A percentile compares a stretch with the other conserved stretches of the same genome.
Evolutionary conservation across 371 early-diverging fungal species (phyloP).

Genomic region (Circinella minor): DNA sequence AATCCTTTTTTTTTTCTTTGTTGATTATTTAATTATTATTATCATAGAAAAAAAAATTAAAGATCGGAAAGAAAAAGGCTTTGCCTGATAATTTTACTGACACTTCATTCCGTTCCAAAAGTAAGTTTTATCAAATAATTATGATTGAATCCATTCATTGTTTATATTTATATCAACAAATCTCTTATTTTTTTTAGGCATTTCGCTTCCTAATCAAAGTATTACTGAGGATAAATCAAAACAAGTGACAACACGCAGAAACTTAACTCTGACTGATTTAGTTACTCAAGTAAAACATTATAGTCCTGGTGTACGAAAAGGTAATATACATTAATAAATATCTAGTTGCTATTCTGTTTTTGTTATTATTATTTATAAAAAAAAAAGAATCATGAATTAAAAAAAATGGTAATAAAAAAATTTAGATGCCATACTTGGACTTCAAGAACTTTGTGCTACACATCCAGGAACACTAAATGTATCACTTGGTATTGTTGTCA

Average conservation of each 20-base stretch:
- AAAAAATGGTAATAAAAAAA: neutral
- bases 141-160: no score
- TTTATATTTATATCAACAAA: no score
- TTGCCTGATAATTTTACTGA: conserved; percentile 81
- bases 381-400: neutral
- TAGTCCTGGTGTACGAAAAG: conserved; percentile 75
- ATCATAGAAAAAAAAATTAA: conserved; percentile 84
- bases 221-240: conserved; percentile 76
- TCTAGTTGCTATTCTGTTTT: no score
- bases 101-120: conserved; percentile 83
- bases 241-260: conserved; percentile 72
- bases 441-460: conserved; percentile 66
- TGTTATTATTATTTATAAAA: no score
- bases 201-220: conserved; percentile 77
- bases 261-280: conserved; percentile 75
- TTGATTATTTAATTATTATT: neutral
- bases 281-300: conserved; percentile 80
- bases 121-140: no score
- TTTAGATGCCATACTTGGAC: conserved; percentile 72
- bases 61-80: conserved; percentile 88
- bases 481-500: conserved; percentile 71
- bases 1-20: neutral
- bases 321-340: conserved; percentile 24
- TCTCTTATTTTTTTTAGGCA: conserved; percentile 51
- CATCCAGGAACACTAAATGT: conserved; percentile 61